A percentile compares a stretch with the other conserved stretches of the same genome.
Evolutionary conservation across 2,329 filamentous ascomycete species (phyloP).

Genomic region (Nigrospora osmanthi): DNA sequence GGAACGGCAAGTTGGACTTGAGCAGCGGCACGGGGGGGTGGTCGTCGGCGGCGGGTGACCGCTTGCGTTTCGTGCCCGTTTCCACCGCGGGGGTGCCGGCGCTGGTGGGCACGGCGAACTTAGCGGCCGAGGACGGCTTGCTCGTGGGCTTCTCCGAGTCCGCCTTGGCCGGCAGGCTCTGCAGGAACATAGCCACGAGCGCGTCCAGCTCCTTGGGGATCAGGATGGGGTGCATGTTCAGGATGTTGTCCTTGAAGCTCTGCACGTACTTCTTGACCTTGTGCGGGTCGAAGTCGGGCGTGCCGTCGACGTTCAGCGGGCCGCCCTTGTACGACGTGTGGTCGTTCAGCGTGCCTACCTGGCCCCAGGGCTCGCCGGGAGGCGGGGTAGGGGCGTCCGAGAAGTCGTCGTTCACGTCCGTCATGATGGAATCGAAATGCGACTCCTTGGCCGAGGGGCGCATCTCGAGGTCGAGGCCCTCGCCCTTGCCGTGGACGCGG

Average conservation of each 20-base stretch:
- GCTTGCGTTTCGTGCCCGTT: constrained; percentile 43
- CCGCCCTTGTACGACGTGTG: constrained; percentile 24
- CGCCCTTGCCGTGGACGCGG: constrained; percentile 70
- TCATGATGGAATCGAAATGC: constrained; percentile 24
- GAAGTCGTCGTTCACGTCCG: constrained; percentile 31
- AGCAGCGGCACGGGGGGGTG: constrained; percentile 13
- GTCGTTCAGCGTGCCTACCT: constrained; percentile 43
- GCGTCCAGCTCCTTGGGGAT: constrained; percentile 42
- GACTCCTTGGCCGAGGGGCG: constrained; percentile 38
- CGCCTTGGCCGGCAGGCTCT: constrained; percentile 30
- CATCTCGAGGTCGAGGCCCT: constrained; percentile 51
- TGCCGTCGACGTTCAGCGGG: constrained; percentile 33
- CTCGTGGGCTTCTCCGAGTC: constrained; percentile 12
- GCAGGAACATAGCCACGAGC: constrained; percentile 45
- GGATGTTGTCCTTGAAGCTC: constrained; percentile 52
- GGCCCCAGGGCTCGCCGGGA: constrained; percentile 48
- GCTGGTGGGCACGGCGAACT: constrained; percentile 16
- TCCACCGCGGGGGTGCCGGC: constrained; percentile 15
- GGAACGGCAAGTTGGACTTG: constrained; percentile 44
- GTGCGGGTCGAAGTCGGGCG: constrained; percentile 43
- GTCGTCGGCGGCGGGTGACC: constrained; percentile 33
- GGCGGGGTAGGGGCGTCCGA: constrained; percentile 46
- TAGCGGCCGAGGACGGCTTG: constrained; percentile 13
- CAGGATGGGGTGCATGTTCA: constrained; percentile 59
- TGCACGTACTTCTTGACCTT: constrained; percentile 46